Evolutionary conservation across 208 protist genomes (phyloP).

Genomic region (Novymonas esmeraldas): DNA sequence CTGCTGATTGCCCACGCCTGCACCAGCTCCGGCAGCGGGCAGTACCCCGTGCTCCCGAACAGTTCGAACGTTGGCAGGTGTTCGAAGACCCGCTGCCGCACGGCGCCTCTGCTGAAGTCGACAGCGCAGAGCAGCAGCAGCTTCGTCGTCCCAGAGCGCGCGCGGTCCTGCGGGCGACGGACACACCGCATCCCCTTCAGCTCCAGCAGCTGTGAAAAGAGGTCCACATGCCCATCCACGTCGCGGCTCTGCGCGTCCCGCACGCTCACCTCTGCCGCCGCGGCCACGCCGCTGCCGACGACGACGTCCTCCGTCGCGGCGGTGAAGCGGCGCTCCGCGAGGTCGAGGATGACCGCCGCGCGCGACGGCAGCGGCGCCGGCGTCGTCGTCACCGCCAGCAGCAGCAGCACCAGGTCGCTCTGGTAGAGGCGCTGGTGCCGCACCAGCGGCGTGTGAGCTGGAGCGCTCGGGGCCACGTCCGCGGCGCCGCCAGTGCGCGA

Average conservation of each 20-base stretch:
- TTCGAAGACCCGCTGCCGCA: conserved; percentile 24
- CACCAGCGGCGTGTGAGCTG: background rate
- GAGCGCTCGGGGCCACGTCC: background rate
- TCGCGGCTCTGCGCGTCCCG: background rate
- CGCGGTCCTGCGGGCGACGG: conserved; percentile 26
- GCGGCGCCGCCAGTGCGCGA: background rate
- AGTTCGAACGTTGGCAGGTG: conserved; percentile 57
- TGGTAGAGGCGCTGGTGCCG: conserved; percentile 74
- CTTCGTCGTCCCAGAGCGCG: conserved; percentile 26
- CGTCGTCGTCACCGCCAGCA: conserved; percentile 57
- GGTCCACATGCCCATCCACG: conserved; percentile 52
- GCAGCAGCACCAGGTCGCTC: conserved; percentile 80
- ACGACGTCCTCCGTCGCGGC: background rate
- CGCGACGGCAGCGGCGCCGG: conserved; percentile 9
- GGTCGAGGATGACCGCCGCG: background rate
- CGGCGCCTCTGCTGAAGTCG: conserved; percentile 23
- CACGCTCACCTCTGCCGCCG: conserved; percentile 6
- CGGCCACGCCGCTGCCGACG: too few species aligned
- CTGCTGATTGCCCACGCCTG: conserved; percentile 34
- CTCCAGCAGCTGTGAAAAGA: conserved; percentile 52
- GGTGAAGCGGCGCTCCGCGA: background rate
- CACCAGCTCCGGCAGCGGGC: conserved; percentile 60
- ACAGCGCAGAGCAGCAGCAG: conserved; percentile 26
- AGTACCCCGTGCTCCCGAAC: conserved; percentile 60
- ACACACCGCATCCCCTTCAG: conserved; percentile 41